Evolutionary conservation across 371 early-diverging fungal genomes (phyloP).

Genomic region (Homolaphlyctis polyrhiza): DNA sequence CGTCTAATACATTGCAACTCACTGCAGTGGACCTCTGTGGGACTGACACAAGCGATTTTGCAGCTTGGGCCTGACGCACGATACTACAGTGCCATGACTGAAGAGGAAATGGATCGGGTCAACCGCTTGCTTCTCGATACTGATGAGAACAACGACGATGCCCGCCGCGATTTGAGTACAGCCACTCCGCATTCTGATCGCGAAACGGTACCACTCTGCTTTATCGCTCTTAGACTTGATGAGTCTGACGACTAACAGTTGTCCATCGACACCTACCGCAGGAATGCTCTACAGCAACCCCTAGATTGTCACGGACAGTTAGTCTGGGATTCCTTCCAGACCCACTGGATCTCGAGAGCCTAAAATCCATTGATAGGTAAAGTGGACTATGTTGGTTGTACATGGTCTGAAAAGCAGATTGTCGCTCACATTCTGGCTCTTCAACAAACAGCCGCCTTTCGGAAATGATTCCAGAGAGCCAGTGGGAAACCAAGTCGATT

Average conservation of each 20-base stretch:
- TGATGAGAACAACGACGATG: conserved; percentile 8
- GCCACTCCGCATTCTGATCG: too few relatives aligned
- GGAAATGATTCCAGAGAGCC: conserved; percentile 13
- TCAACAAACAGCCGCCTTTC: not conserved
- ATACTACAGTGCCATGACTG: conserved; percentile 43
- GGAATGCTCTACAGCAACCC: not conserved
- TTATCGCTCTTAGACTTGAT: not conserved
- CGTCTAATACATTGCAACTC: not conserved
- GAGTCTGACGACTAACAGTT: not conserved
- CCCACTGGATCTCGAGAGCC: not conserved
- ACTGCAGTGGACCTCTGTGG: not conserved
- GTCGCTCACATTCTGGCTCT: not conserved
- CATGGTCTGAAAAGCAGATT: not conserved
- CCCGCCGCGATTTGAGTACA: not conserved
- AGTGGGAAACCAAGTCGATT: conserved; percentile 19
- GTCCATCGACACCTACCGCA: not conserved
- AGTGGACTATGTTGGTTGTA: not conserved
- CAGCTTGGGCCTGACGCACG: conserved; percentile 44
- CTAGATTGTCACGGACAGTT: not conserved
- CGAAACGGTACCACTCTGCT: too few relatives aligned
- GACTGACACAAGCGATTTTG: not conserved
- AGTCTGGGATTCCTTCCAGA: not conserved
- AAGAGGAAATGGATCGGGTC: conserved; percentile 37
- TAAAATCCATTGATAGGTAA: not conserved
- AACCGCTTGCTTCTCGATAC: conserved; percentile 16